Base-by-base conservation (phyloP, 805 yeast genomes). In the Pichia scutulata region DNA sequence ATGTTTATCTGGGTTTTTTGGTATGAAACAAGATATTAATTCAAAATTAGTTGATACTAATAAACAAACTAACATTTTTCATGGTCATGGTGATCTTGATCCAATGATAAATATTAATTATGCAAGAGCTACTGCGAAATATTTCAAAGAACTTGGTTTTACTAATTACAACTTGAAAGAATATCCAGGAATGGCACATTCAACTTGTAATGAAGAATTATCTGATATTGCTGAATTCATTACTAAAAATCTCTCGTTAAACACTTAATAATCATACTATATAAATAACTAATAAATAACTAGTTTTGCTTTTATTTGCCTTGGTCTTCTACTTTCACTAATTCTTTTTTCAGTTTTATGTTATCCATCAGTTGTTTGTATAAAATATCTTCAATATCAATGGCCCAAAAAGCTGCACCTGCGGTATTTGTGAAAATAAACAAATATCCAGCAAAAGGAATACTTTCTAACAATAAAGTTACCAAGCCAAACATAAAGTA, bases 81-180 rank as follows among this genome's bases (percentile, higher is more conserved):
- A 87, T 58, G 95, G 93, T 8, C 97, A 92, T 65, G 98, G 99
- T 30, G 80, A 81, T 6, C 66, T 62, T 3, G 98, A 92, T 63
- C 85, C 84, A 1, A 71, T 90, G 4, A 77, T 92, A 12, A 60
- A 65, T 9, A 67, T 65, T 40, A 55, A 65, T 8, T 64, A 55
- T 23, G 82, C 78, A 2, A 61, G 68, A 41, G 49, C 59, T 26
- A 68, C 81, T 1, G 57, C 65, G 14, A 75, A 77, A 7, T 71
- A 76, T 37, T 78, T 77, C 64, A 64, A 72, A 54, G 59, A 53
- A 2, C 48, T 67, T 2, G 87, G 84, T 0, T 68, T 74, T 57
- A 64, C 63, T 13, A 61, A 73, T 21, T 75, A 74, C 54, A 61
- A 67, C 26, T 86, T 78, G 62, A 71, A 80, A 43, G 65, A 69